Evolutionary conservation across 176 grass and related monocot genomes (phyloP).

Genomic region (Zizania latifolia): DNA sequence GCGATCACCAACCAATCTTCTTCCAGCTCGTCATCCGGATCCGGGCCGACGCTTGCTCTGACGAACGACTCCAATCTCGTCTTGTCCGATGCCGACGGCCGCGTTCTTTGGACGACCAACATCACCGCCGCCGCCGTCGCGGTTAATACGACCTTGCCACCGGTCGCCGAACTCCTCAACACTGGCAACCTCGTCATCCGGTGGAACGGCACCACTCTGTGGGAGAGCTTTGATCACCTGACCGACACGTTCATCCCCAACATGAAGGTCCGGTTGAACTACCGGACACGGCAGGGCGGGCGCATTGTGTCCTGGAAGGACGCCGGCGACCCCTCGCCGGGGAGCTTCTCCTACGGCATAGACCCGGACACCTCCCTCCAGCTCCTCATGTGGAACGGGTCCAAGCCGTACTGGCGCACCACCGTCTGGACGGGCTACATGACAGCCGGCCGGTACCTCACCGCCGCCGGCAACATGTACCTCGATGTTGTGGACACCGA

Average conservation of each 20-base stretch:
- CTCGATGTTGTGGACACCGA: neutral
- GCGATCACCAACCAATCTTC: neutral
- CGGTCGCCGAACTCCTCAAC: conserved; percentile 12
- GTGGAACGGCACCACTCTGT: neutral
- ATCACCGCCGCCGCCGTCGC: neutral
- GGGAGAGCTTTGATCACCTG: conserved; percentile 46
- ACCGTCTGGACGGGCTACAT: conserved; percentile 35
- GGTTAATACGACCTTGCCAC: neutral
- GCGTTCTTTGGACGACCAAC: conserved; percentile 14
- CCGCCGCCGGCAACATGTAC: neutral
- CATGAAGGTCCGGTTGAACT: conserved; percentile 22
- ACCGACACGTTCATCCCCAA: conserved; percentile 36
- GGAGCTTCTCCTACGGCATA: conserved; percentile 36
- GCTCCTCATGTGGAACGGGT: conserved; percentile 27
- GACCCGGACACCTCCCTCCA: conserved; percentile 34
- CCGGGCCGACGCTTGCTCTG: neutral
- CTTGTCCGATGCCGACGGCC: conserved; percentile 9
- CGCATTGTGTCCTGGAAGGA: conserved; percentile 39
- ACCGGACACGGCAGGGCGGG: neutral
- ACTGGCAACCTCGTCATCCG: conserved; percentile 35
- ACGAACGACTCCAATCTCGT: conserved; percentile 2
- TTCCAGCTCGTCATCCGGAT: neutral
- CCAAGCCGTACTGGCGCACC: conserved; percentile 7
- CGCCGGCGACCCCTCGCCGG: conserved; percentile 25
- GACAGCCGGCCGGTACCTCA: neutral